Base-by-base conservation (phyloP, 75 land plant genomes). In the Isoetes taiwanensis region DNA sequence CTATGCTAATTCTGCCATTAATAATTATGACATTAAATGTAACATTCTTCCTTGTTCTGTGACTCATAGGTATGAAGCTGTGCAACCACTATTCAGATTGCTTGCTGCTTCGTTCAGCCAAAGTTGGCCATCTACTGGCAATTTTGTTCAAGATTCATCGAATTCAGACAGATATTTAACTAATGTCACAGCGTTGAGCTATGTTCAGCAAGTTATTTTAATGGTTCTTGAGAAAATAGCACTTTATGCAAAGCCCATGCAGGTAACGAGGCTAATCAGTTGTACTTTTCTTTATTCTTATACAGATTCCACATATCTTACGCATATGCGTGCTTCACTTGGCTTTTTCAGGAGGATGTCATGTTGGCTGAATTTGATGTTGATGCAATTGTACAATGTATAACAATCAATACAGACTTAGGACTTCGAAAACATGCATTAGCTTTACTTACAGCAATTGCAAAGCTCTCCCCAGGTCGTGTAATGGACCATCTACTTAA, bases 371-470 rank as follows among this genome's bases (percentile, higher is more conserved):
- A 60, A 6, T 35, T 72, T 34, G 62, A 83, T 20, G 28, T 86
- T 21, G 52, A 61, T 48, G 35, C 69, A 57, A 64, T 86, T 52
- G 73, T 86, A 58, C 66, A 46, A 3, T 77, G 74, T 73, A 79
- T 85, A 28, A 66, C 65, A 41, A 14, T 37, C 39, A 37, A 9
- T 37, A 34, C 67, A 28, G 84, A 82, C 58, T 40, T 55, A 12
- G 50, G 70, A 9, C 82, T 76, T 0, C 76, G 83, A 16, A 90
- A 82, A 56, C 83, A 90, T 38, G 64, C 76, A 0, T 76, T 85
- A 31, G 55, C 68, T 8, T 54, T 90, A 40, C 27, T 90, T 4
- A 69, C 91, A 33, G 37, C 83, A 9, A 26, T 85, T 31, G 63
- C 79, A 41, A 90, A 60, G 43, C 21, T 79, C 0, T 33, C 46